phyloP scores from a whole-genome alignment of 345 rosid species.

The Triadica sebifera region DNA sequence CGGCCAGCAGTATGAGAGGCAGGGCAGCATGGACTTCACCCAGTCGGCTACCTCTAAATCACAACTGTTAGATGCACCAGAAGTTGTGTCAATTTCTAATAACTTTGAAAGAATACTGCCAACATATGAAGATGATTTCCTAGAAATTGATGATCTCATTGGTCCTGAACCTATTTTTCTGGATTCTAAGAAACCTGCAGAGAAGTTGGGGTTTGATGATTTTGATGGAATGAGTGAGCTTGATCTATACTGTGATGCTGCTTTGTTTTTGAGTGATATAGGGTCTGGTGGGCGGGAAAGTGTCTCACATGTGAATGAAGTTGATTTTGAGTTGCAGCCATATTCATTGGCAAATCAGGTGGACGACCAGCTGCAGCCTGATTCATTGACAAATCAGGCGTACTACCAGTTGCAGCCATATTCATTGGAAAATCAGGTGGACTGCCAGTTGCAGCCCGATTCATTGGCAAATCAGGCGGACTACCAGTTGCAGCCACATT shows the following conservation, averaged over 20 bases:
- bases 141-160: constrained; percentile 75
- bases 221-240: constrained; percentile 44
- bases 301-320: constrained; percentile 8
- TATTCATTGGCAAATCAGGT: too few species aligned
- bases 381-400: too few species aligned
- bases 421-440: not conserved
- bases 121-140: constrained; percentile 46
- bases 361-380: too few species aligned
- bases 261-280: constrained; percentile 45
- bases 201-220: constrained; percentile 31
- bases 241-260: constrained; percentile 49
- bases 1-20: constrained; percentile 21
- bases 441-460: constrained; percentile 9
- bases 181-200: constrained; percentile 22
- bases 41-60: constrained; percentile 35
- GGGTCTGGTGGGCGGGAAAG: constrained; percentile 36
- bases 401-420: too few species aligned
- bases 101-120: constrained; percentile 16
- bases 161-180: constrained; percentile 35
- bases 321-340: not conserved
- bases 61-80: constrained; percentile 37
- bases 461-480: constrained; percentile 1
- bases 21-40: constrained; percentile 25
- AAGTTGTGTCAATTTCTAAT: constrained; percentile 32
- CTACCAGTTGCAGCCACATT: constrained; percentile 9